phyloP scores from a whole-genome alignment of 139 green algal species.

The Micromonas pusilla region DNA sequence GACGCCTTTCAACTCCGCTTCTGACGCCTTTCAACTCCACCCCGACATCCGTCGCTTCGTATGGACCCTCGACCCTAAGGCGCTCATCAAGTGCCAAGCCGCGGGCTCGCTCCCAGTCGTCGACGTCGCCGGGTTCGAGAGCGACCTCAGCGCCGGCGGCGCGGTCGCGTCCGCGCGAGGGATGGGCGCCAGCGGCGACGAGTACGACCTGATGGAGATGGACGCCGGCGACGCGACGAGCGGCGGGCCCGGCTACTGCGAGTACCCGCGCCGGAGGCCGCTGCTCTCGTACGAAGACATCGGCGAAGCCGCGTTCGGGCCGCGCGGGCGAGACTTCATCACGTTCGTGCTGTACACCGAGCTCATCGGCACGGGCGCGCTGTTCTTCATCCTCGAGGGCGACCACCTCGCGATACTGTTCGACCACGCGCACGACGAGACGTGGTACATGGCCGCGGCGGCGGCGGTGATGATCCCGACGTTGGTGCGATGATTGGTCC shows the following conservation, averaged over 20 bases:
- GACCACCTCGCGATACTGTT: slow-evolving; percentile 31
- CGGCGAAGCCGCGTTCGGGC: slow-evolving; percentile 50
- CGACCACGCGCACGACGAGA: neutral
- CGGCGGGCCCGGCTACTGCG: too few species aligned
- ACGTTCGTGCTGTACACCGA: slow-evolving; percentile 63
- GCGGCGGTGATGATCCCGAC: slow-evolving; percentile 59
- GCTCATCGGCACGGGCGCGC: slow-evolving; percentile 61
- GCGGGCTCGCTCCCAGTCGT: too few species aligned
- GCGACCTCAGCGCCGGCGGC: too few species aligned
- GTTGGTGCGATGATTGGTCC: too few species aligned
- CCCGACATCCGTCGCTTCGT: too few species aligned
- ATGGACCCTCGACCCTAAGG: too few species aligned
- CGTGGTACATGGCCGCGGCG: slow-evolving; percentile 7
- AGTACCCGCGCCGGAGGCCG: neutral
- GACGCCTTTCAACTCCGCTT: too few species aligned
- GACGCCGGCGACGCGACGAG: too few species aligned
- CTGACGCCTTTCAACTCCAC: too few species aligned
- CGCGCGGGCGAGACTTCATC: slow-evolving; percentile 45
- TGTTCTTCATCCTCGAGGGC: slow-evolving; percentile 64
- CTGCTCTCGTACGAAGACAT: slow-evolving; percentile 35
- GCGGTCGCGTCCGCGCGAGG: neutral
- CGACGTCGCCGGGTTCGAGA: too few species aligned
- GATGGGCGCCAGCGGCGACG: neutral
- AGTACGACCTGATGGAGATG: neutral
- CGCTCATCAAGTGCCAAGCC: too few species aligned